phyloP scores from a whole-genome alignment of 768 basidiomycete genomes.

The Lactifluus subvellereus region DNA sequence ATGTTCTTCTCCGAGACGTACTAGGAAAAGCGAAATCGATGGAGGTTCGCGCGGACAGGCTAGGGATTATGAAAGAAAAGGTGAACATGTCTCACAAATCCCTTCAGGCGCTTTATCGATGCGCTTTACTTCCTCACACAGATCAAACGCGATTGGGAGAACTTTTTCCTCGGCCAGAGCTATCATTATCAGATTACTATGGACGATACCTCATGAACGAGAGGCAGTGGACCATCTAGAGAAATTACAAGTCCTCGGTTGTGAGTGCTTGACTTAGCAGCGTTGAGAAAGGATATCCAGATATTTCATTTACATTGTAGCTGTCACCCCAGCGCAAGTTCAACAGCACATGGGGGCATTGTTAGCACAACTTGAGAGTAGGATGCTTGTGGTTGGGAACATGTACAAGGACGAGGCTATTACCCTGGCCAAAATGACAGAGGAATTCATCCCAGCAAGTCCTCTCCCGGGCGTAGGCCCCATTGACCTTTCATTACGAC shows the following conservation, averaged over 20 bases:
- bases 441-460: slow-evolving; percentile 53
- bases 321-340: slow-evolving; percentile 65
- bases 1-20: slow-evolving; percentile 65
- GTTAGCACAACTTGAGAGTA: slow-evolving; percentile 59
- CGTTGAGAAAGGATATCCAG: neutral
- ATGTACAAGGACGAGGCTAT: slow-evolving; percentile 79
- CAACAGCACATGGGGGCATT: slow-evolving; percentile 53
- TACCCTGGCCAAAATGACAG: slow-evolving; percentile 62
- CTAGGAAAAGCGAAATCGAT: slow-evolving; percentile 62
- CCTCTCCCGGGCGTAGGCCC: slow-evolving; percentile 52
- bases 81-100: slow-evolving; percentile 36
- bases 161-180: slow-evolving; percentile 82
- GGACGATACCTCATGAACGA: slow-evolving; percentile 64
- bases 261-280: slow-evolving; percentile 40
- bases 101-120: neutral
- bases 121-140: slow-evolving; percentile 28
- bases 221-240: slow-evolving; percentile 74
- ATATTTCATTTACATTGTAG: slow-evolving; percentile 36
- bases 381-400: slow-evolving; percentile 79
- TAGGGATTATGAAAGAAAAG: slow-evolving; percentile 81
- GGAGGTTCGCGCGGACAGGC: slow-evolving; percentile 60
- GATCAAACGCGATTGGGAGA: slow-evolving; percentile 75
- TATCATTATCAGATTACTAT: slow-evolving; percentile 76
- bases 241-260: slow-evolving; percentile 63
- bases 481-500: slow-evolving; percentile 47